Base-by-base conservation (phyloP, 2,329 filamentous ascomycete genomes). In the Elsinoe ampelina region DNA sequence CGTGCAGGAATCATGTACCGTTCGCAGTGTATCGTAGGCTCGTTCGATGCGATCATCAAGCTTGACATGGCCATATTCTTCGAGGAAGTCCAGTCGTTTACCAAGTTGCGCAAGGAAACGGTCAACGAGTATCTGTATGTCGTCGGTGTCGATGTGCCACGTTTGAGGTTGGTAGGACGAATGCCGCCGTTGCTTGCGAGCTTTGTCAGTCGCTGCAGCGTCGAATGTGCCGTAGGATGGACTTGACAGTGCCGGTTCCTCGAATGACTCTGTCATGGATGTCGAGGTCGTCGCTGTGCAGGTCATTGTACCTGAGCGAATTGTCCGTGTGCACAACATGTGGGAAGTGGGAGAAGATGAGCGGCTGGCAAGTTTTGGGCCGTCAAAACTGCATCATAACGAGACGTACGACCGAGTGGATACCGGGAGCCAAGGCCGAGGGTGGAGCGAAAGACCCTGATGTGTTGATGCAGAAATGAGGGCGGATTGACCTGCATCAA, bases 1-100 rank as follows among this genome's bases (percentile, higher is more conserved):
- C 38, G 89, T 89, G 71, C 93, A 98, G 64, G 89, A 83, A 62
- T 89, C 85, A 60, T 91, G 84, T 22, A 98, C 91, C 6, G 89
- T 84, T 66, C 92, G 86, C 1, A 98, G 77, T 0, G 91, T 95
- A 13, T 84, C 79, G 71, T 95, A 95, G 17, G 92, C 89, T 62
- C 88, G 83, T 42, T 87, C 85, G 57, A 97, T 84, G 66, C 89
- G 87, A 43, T 86, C 80, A 70, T 98, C 93, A 63, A 95, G 80
- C 60, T 86, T 86, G 58, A 90, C 73, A 66, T 95, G 89, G 61
- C 88, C 85, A 67, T 95, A 95, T 61, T 82, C 84, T 72, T 98
- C 93, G 47, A 97, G 80, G 70, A 89, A 87, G 66, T 95, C 90
- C 47, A 98, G 77, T 55, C 92, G 83, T 62, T 86, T 81, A 72